Percentiles rank a stretch among this genome's conserved stretches.
Conservation (phyloP, 2,329 filamentous ascomycete species). For the Fusarium poae region DNA sequence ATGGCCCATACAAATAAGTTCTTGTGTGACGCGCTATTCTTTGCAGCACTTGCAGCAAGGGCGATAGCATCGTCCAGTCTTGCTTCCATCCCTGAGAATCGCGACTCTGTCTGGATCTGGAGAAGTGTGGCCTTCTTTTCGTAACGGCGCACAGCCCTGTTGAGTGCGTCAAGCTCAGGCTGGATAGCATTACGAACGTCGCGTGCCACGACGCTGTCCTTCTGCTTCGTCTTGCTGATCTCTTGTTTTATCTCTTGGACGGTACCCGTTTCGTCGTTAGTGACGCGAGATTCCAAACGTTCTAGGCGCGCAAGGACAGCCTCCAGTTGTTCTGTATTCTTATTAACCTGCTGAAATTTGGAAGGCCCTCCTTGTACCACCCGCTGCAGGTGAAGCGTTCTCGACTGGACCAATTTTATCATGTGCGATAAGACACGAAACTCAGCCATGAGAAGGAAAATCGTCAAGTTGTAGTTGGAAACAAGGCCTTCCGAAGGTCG, state of each 20-base stretch:
- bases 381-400: slow-evolving; percentile 85
- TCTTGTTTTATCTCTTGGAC: slow-evolving; percentile 52
- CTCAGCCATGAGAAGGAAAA: slow-evolving; percentile 90
- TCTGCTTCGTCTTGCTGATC: slow-evolving; percentile 55
- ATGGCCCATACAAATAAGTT: slow-evolving; percentile 56
- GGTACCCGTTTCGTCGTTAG: slow-evolving; percentile 45
- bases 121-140: slow-evolving; percentile 88
- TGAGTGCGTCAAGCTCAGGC: slow-evolving; percentile 88
- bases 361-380: slow-evolving; percentile 71
- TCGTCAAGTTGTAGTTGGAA: slow-evolving; percentile 91
- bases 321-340: slow-evolving; percentile 60
- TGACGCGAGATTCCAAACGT: slow-evolving; percentile 71
- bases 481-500: slow-evolving; percentile 87
- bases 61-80: slow-evolving; percentile 82
- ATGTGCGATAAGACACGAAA: slow-evolving; percentile 85
- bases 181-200: slow-evolving; percentile 77
- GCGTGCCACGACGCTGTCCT: slow-evolving; percentile 60
- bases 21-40: slow-evolving; percentile 58
- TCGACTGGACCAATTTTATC: slow-evolving; percentile 81
- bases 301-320: slow-evolving; percentile 76
- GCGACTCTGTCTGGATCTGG: slow-evolving; percentile 79
- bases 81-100: slow-evolving; percentile 77
- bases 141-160: slow-evolving; percentile 88
- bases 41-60: slow-evolving; percentile 81
- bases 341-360: slow-evolving; percentile 45